phyloP scores from a whole-genome alignment of 208 protist genomes.

The Borovskyia barvae region DNA sequence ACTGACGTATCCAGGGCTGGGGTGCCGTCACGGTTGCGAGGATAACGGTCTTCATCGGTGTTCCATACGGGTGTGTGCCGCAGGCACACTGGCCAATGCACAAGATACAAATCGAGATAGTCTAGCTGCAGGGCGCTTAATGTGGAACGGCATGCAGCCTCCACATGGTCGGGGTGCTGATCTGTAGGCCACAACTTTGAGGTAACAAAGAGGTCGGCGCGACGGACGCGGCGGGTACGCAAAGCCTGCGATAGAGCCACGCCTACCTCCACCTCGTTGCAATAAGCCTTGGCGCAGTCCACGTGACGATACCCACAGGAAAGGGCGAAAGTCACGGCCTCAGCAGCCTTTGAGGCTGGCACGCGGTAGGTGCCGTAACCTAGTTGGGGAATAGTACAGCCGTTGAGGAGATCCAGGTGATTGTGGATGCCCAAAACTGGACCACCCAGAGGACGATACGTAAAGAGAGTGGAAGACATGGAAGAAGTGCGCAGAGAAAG shows the following conservation, averaged over 20 bases:
- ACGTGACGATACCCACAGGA: constrained; percentile 85
- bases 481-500: neutral
- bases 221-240: constrained; percentile 34
- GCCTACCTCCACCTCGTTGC: constrained; percentile 91
- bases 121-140: constrained; percentile 76
- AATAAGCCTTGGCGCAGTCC: constrained; percentile 89
- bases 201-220: constrained; percentile 93
- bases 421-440: constrained; percentile 22
- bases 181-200: constrained; percentile 95
- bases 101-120: constrained; percentile 92
- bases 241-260: constrained; percentile 60
- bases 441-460: constrained; percentile 19
- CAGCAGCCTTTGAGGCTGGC: constrained; percentile 32
- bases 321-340: constrained; percentile 65
- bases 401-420: constrained; percentile 43
- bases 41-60: constrained; percentile 66
- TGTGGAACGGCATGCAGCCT: constrained; percentile 76
- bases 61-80: constrained; percentile 41
- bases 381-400: constrained; percentile 70
- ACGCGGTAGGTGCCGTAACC: constrained; percentile 91
- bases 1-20: constrained; percentile 54
- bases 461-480: constrained; percentile 7
- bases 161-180: constrained; percentile 88
- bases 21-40: constrained; percentile 39
- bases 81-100: constrained; percentile 93